Percentiles rank a stretch among this genome's conserved stretches.
Conservation (phyloP, 768 basidiomycete genomes). For the Gelatoporia subvermispora region DNA sequence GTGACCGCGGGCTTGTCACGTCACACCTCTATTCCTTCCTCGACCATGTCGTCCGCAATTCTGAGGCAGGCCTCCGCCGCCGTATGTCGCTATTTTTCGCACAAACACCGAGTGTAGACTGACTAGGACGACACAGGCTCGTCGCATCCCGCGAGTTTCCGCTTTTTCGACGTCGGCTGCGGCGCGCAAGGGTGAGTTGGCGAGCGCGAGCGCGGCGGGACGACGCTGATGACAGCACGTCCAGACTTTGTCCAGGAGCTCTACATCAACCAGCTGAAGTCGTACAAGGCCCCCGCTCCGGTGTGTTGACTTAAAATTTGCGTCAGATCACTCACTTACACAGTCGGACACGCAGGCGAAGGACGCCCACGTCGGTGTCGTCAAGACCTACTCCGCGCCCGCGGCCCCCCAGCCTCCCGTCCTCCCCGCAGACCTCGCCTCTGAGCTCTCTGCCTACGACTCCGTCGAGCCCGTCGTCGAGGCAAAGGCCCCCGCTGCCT, state of each 20-base stretch:
- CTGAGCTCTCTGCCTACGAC: slow-evolving; percentile 85
- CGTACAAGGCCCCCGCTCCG: slow-evolving; percentile 72
- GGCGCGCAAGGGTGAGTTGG: slow-evolving; percentile 57
- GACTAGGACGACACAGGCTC: slow-evolving; percentile 35
- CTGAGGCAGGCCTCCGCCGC: slow-evolving; percentile 53
- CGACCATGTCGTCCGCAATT: slow-evolving; percentile 60
- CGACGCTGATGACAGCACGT: slow-evolving; percentile 9
- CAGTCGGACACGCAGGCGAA: slow-evolving; percentile 34
- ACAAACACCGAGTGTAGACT: neutral
- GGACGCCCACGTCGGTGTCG: slow-evolving; percentile 84
- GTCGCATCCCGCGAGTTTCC: slow-evolving; percentile 46
- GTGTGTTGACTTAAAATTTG: slow-evolving; percentile 42
- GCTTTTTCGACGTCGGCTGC: slow-evolving; percentile 56
- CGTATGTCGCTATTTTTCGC: slow-evolving; percentile 31
- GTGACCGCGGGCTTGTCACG: slow-evolving; percentile 29
- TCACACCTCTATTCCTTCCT: slow-evolving; percentile 38
- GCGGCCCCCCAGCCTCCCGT: slow-evolving; percentile 67
- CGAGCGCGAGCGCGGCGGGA: neutral
- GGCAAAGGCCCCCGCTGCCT: slow-evolving; percentile 29
- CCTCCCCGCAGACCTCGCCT: slow-evolving; percentile 80
- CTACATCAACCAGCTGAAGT: slow-evolving; percentile 85
- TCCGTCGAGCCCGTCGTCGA: slow-evolving; percentile 56
- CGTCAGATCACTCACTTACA: neutral
- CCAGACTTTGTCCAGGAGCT: slow-evolving; percentile 90
- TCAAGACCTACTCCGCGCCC: slow-evolving; percentile 79